Conservation (phyloP, 2,329 filamentous ascomycete species). For the Trichothecium sympodiale region DNA sequence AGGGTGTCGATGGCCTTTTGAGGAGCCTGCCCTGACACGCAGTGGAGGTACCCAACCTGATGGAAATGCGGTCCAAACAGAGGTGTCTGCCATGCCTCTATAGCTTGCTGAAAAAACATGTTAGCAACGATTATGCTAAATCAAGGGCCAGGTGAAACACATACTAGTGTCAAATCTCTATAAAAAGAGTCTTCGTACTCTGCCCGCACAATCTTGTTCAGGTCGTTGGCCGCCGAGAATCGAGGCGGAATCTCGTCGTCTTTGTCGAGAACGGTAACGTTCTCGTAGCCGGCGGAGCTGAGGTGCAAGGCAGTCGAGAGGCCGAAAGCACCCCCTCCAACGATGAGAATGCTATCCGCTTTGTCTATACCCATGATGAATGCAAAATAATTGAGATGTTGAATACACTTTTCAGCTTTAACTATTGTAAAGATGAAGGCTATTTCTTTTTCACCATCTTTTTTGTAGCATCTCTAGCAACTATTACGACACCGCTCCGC, state of each 20-base stretch:
- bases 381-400: too few relatives aligned
- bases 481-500: too few relatives aligned
- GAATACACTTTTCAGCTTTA: too few relatives aligned
- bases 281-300: constrained; percentile 14
- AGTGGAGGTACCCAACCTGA: constrained; percentile 27
- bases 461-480: too few relatives aligned
- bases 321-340: constrained; percentile 20
- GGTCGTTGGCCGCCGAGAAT: constrained; percentile 41
- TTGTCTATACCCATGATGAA: constrained; percentile 7
- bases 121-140: not conserved
- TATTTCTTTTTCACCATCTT: too few relatives aligned
- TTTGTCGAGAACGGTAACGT: constrained; percentile 22
- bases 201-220: constrained; percentile 50
- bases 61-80: constrained; percentile 39
- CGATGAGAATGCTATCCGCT: constrained; percentile 11
- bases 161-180: constrained; percentile 37
- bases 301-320: constrained; percentile 16
- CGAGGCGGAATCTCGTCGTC: constrained; percentile 1
- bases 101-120: constrained; percentile 24
- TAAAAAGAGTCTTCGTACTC: constrained; percentile 48
- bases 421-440: too few relatives aligned
- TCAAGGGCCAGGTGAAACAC: constrained; percentile 4
- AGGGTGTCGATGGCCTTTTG: constrained; percentile 33
- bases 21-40: constrained; percentile 32
- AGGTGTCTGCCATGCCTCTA: constrained; percentile 34